Evolutionary conservation across 2,329 filamentous ascomycete genomes (phyloP), one percentile per base, ranked within the genome.

Genomic region (Trichocomaceae sp.): DNA sequence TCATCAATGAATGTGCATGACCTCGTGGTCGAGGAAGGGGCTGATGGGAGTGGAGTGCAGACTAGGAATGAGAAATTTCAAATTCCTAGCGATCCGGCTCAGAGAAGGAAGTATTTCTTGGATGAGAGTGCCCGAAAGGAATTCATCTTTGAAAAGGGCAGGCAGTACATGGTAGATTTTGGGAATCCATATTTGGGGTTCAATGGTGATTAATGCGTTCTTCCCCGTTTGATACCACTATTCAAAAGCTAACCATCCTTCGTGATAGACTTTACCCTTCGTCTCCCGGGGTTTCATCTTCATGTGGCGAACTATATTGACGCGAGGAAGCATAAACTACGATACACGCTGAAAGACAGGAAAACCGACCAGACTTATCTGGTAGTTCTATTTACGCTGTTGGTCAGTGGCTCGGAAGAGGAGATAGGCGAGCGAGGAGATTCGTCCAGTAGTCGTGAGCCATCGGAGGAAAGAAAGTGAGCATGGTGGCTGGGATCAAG

Each of bases 141-240:
- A 1, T 87, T 85, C 65, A 74, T 72, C 10, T 87, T 86, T 66
- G 82, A 86, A 63, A 74, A 75, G 49, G 84, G 82, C 0, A 74
- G 83, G 59, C 72, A 77, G 55, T 87, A 87, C 71, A 72, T 77
- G 57, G 80, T 77, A 59, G 85, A 88, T 68, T 97, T 99, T 71
- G 95, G 86, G 71, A 97, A 97, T 69, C 87, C 88, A 1, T 96
- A 95, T 71, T 72, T 99, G 46, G 90, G 95, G 70, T 96, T 97
- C 69, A 86, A 84, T 65, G 81, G 81, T 82, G 22, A 37, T 41
- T 4, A n/a, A 9, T 19, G 6, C 39, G 23, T 39, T 45, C 41
- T 52, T 23, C 45, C 48, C 41, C 22, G 13, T 35, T 15, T 50
- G 52, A 29, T 48, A 5, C 17, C 17, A 12, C 19, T 42, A 20